These are phyloP conservation scores for Saccharomyces hybrid DNA, from an alignment of 1,139 yeast genomes.

Conservation along the genomic window DNA sequence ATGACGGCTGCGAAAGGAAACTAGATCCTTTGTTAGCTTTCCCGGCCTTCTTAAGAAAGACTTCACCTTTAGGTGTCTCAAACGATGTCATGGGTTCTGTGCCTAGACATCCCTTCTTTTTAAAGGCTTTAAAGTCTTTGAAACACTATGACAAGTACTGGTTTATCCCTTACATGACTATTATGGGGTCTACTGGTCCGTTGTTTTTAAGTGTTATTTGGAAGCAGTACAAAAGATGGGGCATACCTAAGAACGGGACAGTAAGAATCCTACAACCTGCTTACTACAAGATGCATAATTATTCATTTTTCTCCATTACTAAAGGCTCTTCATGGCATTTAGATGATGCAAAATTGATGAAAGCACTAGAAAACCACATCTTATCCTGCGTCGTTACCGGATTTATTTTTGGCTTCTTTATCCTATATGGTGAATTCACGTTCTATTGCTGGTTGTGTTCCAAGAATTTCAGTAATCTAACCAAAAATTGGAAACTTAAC, in stretches of 20 bases:
- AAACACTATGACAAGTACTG: constrained; percentile 61
- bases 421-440: constrained; percentile 58
- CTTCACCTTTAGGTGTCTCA: constrained; percentile 85
- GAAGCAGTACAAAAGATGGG: constrained; percentile 82
- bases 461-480: constrained; percentile 3
- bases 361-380: constrained; percentile 63
- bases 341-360: constrained; percentile 73
- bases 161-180: constrained; percentile 80
- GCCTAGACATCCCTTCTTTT: constrained; percentile 80
- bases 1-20: constrained; percentile 73
- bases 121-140: constrained; percentile 58
- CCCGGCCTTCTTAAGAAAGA: constrained; percentile 82
- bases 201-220: constrained; percentile 76
- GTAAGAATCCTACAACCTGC: constrained; percentile 65
- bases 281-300: constrained; percentile 51
- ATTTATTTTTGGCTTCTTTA: constrained; percentile 46
- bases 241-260: constrained; percentile 50
- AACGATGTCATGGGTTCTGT: constrained; percentile 90
- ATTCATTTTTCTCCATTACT: constrained; percentile 63
- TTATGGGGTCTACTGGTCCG: constrained; percentile 94
- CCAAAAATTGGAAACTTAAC: neutral
- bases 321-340: constrained; percentile 87
- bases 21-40: constrained; percentile 74
- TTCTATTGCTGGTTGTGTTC: constrained; percentile 40
- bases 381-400: constrained; percentile 63